Conservation (phyloP, 257 asterid species). For the Solanum boliviense region DNA sequence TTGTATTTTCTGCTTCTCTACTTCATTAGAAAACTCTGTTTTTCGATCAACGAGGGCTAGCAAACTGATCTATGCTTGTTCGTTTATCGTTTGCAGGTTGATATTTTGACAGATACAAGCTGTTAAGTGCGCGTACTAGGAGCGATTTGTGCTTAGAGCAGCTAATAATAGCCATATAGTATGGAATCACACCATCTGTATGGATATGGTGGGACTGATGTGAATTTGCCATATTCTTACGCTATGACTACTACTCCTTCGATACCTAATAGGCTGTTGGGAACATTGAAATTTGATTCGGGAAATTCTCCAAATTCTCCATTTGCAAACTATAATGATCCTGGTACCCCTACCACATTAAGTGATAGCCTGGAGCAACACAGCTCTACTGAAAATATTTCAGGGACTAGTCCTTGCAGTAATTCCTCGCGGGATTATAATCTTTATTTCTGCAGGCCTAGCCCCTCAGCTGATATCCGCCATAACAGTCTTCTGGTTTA, state of each 20-base stretch:
- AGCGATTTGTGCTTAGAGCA: background rate
- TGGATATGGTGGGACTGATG: constrained; percentile 16
- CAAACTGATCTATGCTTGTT: background rate
- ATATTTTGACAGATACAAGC: background rate
- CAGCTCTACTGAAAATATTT: constrained; percentile 42
- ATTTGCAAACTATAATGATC: constrained; percentile 40
- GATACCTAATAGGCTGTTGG: constrained; percentile 32
- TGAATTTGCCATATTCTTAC: constrained; percentile 14
- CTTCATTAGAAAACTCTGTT: background rate
- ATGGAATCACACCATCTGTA: constrained; percentile 27
- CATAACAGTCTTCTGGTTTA: constrained; percentile 18
- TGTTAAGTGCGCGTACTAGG: background rate
- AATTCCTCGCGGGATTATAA: constrained; percentile 44
- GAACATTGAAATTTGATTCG: constrained; percentile 41
- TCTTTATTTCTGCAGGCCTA: constrained; percentile 26
- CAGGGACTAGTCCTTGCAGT: constrained; percentile 39
- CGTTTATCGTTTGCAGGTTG: background rate
- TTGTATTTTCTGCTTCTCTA: background rate
- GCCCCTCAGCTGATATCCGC: constrained; percentile 18
- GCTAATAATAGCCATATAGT: constrained; percentile 5
- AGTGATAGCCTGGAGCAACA: constrained; percentile 51
- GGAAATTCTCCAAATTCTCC: constrained; percentile 73
- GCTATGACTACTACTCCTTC: constrained; percentile 36
- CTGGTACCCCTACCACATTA: constrained; percentile 22
- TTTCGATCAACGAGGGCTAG: background rate